Percentiles rank a stretch among this genome's conserved stretches.
phyloP scores from a whole-genome alignment of 2,329 filamentous ascomycete species.

The Pseudogymnoascus sp. region DNA sequence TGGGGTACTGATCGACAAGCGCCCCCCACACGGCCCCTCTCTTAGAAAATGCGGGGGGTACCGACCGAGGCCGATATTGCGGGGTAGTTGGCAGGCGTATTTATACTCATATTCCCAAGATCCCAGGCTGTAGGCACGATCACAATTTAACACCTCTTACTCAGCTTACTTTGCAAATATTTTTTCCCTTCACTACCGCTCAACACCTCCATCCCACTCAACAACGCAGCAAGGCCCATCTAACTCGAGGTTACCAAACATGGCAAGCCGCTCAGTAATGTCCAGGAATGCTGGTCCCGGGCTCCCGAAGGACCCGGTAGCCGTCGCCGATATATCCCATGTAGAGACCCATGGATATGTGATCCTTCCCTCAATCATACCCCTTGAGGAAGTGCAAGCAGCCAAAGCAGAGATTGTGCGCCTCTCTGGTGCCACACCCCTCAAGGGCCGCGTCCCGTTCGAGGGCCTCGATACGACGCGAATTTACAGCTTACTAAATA shows the following conservation, averaged over 20 bases:
- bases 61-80: slow-evolving; percentile 4
- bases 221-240: background rate
- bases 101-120: background rate
- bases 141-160: background rate
- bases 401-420: slow-evolving; percentile 31
- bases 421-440: slow-evolving; percentile 29
- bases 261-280: background rate
- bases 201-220: background rate
- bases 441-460: slow-evolving; percentile 31
- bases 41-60: background rate
- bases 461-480: slow-evolving; percentile 33
- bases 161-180: background rate
- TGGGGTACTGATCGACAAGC: background rate
- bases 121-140: background rate
- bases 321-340: background rate
- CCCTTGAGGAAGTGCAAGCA: slow-evolving; percentile 26
- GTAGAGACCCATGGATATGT: slow-evolving; percentile 31
- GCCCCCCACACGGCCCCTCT: background rate
- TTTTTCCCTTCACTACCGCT: background rate
- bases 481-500: slow-evolving; percentile 35
- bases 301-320: background rate
- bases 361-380: slow-evolving; percentile 31
- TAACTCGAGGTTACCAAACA: background rate
- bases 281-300: background rate
- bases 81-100: background rate